Evolutionary conservation across 352 stramenopile species (phyloP), one percentile per base, ranked within the genome.

Genomic region (Phytopythium delawarense): DNA sequence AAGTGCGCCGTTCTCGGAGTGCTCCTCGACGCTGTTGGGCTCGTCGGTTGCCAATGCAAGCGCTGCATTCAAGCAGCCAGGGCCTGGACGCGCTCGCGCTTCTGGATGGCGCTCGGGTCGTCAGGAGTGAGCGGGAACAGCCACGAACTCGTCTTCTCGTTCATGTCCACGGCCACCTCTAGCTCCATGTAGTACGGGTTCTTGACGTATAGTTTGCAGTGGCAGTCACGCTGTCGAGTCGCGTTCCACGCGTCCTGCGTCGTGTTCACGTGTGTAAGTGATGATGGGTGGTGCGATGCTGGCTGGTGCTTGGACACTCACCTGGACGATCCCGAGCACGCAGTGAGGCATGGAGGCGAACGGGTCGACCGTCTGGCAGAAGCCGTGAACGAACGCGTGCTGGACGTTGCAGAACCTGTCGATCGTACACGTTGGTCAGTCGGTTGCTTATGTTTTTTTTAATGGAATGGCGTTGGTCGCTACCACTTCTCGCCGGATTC

Each of bases 171-270:
- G 13, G 11, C 4, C 25, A 55, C 49, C 49, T 39, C 49, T 23
- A 55, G 49, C 28, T 55, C 49, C 28, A 55, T 55, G 49, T 39
- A 55, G 49, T 55, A 53, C 46, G 46, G 46, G 23, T 53, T 53
- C 25, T 35, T 30, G 21, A 53, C 46, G 46, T 35, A 11, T 9
- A 53, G 21, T 12, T 5, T 35, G 46, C 46, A 53, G 46, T 13
- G 2, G 42, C 18, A 30, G 25, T 48, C 42, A 12, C 18, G 42
- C 42, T 53, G 20, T 21, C 21, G 21, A 8, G 46, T 53, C 15
- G 8, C 46, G 21, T 8, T 30, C 46, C 46, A 53, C 1, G 46
- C 46, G 46, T 53, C 46, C 46, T 53, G 46, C 42, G 7, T n/a
- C 18, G 4, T 11, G n/a, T n/a, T n/a, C n/a, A n/a, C n/a, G n/a